A percentile compares a stretch with the other conserved stretches of the same genome.
phyloP scores from a whole-genome alignment of 139 green algal genomes.

The Chlamydomonas schloesseri region DNA sequence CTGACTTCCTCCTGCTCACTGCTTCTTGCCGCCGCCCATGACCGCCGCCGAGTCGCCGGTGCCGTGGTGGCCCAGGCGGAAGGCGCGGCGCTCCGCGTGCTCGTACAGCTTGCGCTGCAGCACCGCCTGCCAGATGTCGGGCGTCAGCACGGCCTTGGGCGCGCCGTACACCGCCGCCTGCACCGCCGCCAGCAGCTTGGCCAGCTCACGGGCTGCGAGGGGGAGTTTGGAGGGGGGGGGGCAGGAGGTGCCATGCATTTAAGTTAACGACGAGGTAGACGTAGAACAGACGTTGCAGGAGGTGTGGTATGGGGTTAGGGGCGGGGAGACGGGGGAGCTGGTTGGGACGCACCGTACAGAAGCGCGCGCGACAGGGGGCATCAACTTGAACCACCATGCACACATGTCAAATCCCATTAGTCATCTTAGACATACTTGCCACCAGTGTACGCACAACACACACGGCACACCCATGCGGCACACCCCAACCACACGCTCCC shows the following conservation, averaged over 20 bases:
- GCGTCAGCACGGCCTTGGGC: slow-evolving; percentile 75
- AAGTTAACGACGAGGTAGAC: too few relatives aligned
- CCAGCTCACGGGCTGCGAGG: slow-evolving; percentile 87
- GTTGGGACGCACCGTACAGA: too few relatives aligned
- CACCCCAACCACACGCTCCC: too few relatives aligned
- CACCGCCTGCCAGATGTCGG: slow-evolving; percentile 63
- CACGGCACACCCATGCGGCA: not conserved
- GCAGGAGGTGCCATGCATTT: too few relatives aligned
- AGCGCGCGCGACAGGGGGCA: too few relatives aligned
- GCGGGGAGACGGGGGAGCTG: not conserved
- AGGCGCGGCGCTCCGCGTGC: slow-evolving; percentile 67
- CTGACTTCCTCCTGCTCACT: too few relatives aligned
- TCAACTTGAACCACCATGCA: too few relatives aligned
- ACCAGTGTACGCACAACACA: not conserved
- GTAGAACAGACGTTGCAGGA: too few relatives aligned
- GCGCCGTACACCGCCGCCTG: slow-evolving; percentile 93
- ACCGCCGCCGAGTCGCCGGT: slow-evolving; percentile 49
- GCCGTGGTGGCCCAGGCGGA: slow-evolving; percentile 69
- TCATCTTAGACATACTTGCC: too few relatives aligned
- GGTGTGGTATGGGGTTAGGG: not conserved
- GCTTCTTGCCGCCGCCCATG: not conserved
- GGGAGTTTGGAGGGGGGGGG: slow-evolving; percentile 30
- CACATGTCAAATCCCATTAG: too few relatives aligned
- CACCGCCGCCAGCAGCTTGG: slow-evolving; percentile 94
- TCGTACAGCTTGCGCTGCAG: slow-evolving; percentile 78